Base-by-base conservation (phyloP, 108 stramenopile genomes). In the Nitzschia inconspicua region DNA sequence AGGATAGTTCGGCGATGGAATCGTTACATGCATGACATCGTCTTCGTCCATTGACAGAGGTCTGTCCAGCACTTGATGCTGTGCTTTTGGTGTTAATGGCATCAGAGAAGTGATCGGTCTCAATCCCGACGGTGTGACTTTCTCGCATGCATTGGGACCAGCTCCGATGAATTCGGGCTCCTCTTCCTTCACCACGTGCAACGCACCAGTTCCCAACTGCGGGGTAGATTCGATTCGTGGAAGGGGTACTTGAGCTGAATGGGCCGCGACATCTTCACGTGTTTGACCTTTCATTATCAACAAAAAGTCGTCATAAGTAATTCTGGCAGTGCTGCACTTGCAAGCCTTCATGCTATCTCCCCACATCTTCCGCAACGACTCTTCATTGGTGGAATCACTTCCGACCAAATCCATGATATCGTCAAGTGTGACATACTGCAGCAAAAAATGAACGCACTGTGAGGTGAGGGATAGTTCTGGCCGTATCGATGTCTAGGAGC, bases 371-470 rank as follows among this genome's bases (percentile, higher is more conserved):
- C 82, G 72, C 80, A 92, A 77, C 10, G 61, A 57, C 22, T 88
- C 93, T 70, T 94, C 89, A 44, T 72, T 82, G 41, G 73, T 61
- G 6, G 75, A 75, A 53, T 89, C 83, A 30, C 66, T 80, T 3
- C 93, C 93, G 61, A 91, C 74, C 59, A 94, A 48, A 68, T 94
- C 88, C 80, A 88, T 85, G 25, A 94, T 79, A 65, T 94, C 88
- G 66, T 91, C 89, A 53, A 89, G 72, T 22, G 85, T 78, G 4
- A 94, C 88, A 60, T 87, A 94, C 31, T 72, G 36, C 22, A 40
- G 3, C 16, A 13, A 57, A 0, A 37, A 42, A 57, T n/a, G 37
- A 57, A 2, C 19, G 43, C 34, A 10, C 11, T 53, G 25, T 34
- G 18, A 34, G 18, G 11, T n/a, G 28, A 18, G 30, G 24, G 30